Evolutionary conservation across 2,329 filamentous ascomycete species (phyloP), one percentile per base, ranked within the genome.

Genomic region (Hypoxylon sp.): DNA sequence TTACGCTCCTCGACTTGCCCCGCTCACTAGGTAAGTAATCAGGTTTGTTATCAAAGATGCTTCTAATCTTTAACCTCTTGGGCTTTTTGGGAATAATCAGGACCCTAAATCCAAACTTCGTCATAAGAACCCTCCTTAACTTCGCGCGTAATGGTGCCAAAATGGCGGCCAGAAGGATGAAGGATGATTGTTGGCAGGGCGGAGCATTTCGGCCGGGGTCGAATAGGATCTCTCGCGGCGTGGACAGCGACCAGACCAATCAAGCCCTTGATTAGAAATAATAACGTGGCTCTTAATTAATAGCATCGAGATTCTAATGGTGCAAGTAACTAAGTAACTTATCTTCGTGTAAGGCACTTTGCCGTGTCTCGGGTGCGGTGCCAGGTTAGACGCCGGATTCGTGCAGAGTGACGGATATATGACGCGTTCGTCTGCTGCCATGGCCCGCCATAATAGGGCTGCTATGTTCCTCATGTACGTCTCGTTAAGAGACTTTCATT

Each of bases 361-460:
- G 15, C 32, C 22, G 20, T 52, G 50, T 52, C 50, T 52, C 50
- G 37, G 51, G 19, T 46, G 26, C 19, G 19, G 34, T 44, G n/a
- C 50, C 30, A 4, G 17, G 2, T 34, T 28, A 4, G 15, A n/a
- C 4, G 28, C 20, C 44, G 44, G 44, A n/a, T 47, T 47, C 24
- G 44, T 28, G 15, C 5, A 17, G 7, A n/a, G 50, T 54, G 51
- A 44, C 24, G 24, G 37, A 17, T 44, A 7, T 22, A 65, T 65
- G 63, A 65, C 63, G 63, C 55, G 52, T 56, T n/a, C 10, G 10
- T 8, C 53, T 20, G 20, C 10, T 28, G 22, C 10, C 11, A 6
- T 4, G 20, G 11, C 28, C 6, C 7, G 28, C 34, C 30, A 51
- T 51, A 39, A 51, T 39, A 22, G 48, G 32, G 15, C 48, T 39